phyloP scores from a whole-genome alignment of 2,329 filamentous ascomycete genomes.

The Chaetomium sp. region DNA sequence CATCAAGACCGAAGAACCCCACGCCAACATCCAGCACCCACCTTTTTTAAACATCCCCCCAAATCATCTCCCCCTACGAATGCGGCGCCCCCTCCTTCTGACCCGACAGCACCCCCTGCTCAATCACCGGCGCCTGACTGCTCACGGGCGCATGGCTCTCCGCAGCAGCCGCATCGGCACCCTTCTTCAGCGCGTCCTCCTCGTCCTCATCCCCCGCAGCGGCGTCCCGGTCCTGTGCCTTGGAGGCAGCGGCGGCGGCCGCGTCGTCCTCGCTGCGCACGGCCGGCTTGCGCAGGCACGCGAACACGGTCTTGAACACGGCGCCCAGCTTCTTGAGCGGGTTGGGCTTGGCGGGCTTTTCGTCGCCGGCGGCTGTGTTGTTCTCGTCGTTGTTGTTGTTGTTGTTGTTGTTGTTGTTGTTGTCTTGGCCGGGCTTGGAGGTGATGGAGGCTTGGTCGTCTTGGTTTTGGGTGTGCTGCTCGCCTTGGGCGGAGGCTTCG shows the following conservation, averaged over 20 bases:
- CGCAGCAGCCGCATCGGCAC: neutral
- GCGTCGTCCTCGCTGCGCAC: neutral
- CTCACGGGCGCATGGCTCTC: no score
- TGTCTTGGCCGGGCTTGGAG: neutral
- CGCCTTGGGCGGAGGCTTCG: slow-evolving; percentile 2
- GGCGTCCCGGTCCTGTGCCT: neutral
- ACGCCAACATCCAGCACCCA: neutral
- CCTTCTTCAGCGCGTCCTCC: neutral
- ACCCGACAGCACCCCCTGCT: neutral
- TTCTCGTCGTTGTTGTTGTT: neutral
- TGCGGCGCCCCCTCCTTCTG: neutral
- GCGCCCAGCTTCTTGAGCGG: slow-evolving; percentile 21
- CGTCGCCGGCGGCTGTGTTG: slow-evolving; percentile 2
- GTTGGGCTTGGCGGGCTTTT: slow-evolving; percentile 14
- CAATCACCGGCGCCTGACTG: neutral
- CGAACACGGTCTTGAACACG: slow-evolving; percentile 22
- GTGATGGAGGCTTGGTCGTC: neutral
- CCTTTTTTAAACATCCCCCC: neutral
- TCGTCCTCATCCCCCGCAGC: neutral
- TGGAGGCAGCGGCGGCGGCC: neutral
- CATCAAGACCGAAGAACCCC: neutral
- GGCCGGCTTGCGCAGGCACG: slow-evolving; percentile 22
- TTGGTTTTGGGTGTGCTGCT: neutral
- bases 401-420: neutral
- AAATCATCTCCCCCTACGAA: neutral